A percentile compares a stretch with the other conserved stretches of the same genome.
These are phyloP conservation scores for Cinchona pubescens DNA, from an alignment of 257 asterid species.

Conservation along the genomic window DNA sequence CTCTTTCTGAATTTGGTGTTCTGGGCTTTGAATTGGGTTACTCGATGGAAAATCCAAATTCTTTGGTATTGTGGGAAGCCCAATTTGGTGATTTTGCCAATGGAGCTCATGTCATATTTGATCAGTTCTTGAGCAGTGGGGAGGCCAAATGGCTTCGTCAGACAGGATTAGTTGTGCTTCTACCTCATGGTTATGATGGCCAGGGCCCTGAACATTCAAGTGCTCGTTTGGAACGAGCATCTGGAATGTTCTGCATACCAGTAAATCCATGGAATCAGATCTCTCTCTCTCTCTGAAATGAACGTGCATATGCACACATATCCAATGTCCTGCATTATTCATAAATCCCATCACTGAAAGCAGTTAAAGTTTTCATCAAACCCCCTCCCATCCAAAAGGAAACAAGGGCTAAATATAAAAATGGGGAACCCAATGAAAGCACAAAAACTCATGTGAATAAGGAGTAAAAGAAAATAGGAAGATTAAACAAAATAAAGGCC, in stretches of 20 bases:
- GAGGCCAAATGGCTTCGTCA: slow-evolving; percentile 98
- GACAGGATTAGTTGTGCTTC: slow-evolving; percentile 77
- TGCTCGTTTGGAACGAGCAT: slow-evolving; percentile 90
- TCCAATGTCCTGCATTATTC: no score
- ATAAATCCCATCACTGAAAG: no score
- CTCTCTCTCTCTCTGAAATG: neutral
- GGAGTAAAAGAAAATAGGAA: no score
- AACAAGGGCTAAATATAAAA: no score
- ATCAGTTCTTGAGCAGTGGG: slow-evolving; percentile 92
- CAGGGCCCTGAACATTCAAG: slow-evolving; percentile 99
- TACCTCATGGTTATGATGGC: slow-evolving; percentile 96
- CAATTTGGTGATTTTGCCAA: slow-evolving; percentile 93
- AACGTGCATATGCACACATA: neutral
- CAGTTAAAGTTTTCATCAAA: no score
- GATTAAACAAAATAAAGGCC: no score
- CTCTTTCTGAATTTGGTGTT: slow-evolving; percentile 91
- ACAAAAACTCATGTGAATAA: no score
- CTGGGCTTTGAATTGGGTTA: slow-evolving; percentile 93
- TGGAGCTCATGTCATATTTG: slow-evolving; percentile 93
- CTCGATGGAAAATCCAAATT: slow-evolving; percentile 95
- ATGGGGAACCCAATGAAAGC: no score
- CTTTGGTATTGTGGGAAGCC: slow-evolving; percentile 95
- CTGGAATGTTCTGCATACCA: slow-evolving; percentile 43
- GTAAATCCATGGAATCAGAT: neutral
- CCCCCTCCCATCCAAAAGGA: no score